Conservation (phyloP, 2,329 filamentous ascomycete genomes). For the Ophiostoma pallidulum region DNA sequence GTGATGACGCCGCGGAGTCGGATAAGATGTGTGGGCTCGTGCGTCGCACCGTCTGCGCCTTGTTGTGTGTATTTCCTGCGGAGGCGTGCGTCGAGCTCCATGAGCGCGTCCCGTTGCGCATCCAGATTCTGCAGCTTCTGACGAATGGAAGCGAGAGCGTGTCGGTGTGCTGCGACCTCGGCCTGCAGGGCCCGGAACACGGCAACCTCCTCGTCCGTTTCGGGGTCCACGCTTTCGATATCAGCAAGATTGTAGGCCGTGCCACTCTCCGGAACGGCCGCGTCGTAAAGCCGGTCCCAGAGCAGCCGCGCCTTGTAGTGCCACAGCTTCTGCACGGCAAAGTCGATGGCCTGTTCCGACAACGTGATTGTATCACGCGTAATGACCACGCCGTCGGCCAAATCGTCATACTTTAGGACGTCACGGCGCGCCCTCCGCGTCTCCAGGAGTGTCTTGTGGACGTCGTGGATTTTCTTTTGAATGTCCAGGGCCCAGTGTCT, state of each 20-base stretch:
- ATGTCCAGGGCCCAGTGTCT: conserved; percentile 13
- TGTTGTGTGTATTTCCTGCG: conserved; percentile 19
- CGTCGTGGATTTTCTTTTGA: conserved; percentile 14
- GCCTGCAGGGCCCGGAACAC: conserved; percentile 14
- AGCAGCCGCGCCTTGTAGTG: conserved; percentile 15
- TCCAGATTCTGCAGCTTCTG: conserved; percentile 13
- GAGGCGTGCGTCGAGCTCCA: conserved; percentile 6
- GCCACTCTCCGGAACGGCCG: too few species aligned
- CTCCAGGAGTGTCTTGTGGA: conserved; percentile 13
- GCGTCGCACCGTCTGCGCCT: conserved; percentile 15
- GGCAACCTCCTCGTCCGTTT: conserved; percentile 14
- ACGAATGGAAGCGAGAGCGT: conserved; percentile 13
- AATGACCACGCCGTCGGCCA: conserved; percentile 3
- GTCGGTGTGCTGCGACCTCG: conserved; percentile 16
- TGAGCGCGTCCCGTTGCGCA: conserved; percentile 9
- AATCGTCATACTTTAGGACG: conserved; percentile 7
- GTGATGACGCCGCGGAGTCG: conserved; percentile 24
- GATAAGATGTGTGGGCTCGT: conserved; percentile 23
- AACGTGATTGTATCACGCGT: conserved; percentile 12
- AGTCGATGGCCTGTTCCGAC: conserved; percentile 16
- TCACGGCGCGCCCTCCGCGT: conserved; percentile 5
- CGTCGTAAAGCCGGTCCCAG: too few species aligned
- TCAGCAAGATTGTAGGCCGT: conserved; percentile 18
- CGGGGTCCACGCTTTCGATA: conserved; percentile 15
- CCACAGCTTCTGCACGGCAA: conserved; percentile 17